Evolutionary conservation across 352 stramenopile genomes (phyloP), one percentile per base, ranked within the genome.

Genomic region (Phytopythium helicoides): DNA sequence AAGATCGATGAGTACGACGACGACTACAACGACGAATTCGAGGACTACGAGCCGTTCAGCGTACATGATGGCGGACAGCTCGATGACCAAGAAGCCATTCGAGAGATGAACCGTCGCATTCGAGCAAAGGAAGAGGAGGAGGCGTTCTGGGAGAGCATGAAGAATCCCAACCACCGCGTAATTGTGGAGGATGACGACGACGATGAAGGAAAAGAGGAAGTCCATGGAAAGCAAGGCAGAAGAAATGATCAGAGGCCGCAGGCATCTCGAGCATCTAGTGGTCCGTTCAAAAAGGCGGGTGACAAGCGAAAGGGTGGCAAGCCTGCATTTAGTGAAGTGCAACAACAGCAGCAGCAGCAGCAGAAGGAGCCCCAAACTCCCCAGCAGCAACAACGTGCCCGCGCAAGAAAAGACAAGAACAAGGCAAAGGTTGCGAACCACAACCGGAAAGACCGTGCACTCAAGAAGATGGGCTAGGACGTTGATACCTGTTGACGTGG

Each of bases 11-110:
- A 89, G 58, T 89, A 87, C 47, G 73, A 94, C 49, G 84, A 92
- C 58, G 84, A 94, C 51, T 94, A 91, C 66, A 91, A 90, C 52
- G 84, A 94, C 52, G 84, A 94, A 54, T 87, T 89, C 45, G 83
- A 89, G 19, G 83, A 94, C 51, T 90, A 89, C 42, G 77, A 85
- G 41, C 75, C 75, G 18, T 86, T 88, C 39, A 65, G 73, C 44
- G 60, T 86, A 25, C 58, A 72, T 11, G 77, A 85, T 38, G 54
- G 62, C 14, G 71, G 71, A 0, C 75, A 57, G 36, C 45, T 44
- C 10, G 75, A 85, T 39, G 68, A 86, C 36, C 68, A 71, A 42
- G 78, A 87, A 18, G 62, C 62, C 5, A 75, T 89, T 47, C 71
- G 73, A 6, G 66, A 76, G 38, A 56, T 79, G 28, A 89, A 89